phyloP scores from a whole-genome alignment of 768 basidiomycete genomes.

The Candolleomyces eurysporus region DNA sequence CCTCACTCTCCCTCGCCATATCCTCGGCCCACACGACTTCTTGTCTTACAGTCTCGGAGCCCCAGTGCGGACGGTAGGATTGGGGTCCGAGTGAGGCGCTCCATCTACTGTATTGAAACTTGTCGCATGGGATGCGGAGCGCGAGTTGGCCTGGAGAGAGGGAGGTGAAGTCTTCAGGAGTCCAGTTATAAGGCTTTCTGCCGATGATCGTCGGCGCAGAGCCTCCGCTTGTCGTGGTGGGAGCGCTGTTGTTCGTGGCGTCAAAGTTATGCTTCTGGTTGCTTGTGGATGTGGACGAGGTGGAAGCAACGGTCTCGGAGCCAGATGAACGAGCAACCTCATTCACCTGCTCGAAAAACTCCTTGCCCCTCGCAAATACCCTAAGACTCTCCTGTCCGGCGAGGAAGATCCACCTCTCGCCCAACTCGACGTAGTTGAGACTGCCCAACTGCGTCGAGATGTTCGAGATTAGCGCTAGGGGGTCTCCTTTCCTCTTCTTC shows the following conservation, averaged over 20 bases:
- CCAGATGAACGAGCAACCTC: no score
- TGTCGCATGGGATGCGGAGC: background rate
- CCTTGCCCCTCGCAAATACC: slow-evolving; percentile 38
- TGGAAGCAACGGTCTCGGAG: no score
- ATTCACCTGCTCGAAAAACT: no score
- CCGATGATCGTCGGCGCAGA: no score
- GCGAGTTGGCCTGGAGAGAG: background rate
- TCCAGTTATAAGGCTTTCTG: no score
- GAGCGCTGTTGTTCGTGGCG: no score
- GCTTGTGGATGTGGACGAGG: no score
- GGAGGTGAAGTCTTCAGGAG: no score
- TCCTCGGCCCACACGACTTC: slow-evolving; percentile 10
- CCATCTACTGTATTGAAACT: slow-evolving; percentile 4
- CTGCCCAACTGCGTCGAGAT: slow-evolving; percentile 26
- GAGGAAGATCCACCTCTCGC: slow-evolving; percentile 55
- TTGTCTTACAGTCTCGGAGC: slow-evolving; percentile 7
- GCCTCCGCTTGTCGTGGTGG: no score
- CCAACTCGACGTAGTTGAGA: slow-evolving; percentile 68
- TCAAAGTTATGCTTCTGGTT: no score
- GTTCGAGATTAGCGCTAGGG: background rate
- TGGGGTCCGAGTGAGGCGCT: background rate
- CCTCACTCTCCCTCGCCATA: slow-evolving; percentile 11
- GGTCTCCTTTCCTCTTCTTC: background rate
- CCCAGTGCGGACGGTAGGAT: slow-evolving; percentile 1
- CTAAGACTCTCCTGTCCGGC: slow-evolving; percentile 49